These are phyloP conservation scores for Calocybe cyanea DNA, from an alignment of 768 basidiomycete species.

Conservation along the genomic window DNA sequence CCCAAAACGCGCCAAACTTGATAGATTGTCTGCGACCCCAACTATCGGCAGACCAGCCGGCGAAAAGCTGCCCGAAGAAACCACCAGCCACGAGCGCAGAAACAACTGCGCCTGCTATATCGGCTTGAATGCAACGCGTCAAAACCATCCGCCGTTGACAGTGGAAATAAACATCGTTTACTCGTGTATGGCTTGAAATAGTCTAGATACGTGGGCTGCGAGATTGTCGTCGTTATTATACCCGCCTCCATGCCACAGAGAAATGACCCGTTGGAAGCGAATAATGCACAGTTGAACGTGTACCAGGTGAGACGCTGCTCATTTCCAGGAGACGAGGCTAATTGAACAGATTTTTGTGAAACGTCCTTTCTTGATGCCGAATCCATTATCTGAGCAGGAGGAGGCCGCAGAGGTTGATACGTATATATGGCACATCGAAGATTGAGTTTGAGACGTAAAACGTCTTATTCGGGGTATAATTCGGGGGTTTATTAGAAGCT, in stretches of 20 bases:
- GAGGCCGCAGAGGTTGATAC: no score
- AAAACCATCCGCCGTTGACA: not conserved
- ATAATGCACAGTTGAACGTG: conserved; percentile 7
- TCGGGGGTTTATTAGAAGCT: no score
- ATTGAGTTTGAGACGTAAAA: no score
- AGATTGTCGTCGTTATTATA: conserved; percentile 7
- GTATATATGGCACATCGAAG: no score
- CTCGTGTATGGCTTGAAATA: conserved; percentile 9
- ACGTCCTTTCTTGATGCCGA: no score
- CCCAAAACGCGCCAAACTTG: conserved; percentile 7
- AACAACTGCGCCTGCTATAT: conserved; percentile 5
- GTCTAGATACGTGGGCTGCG: conserved; percentile 6
- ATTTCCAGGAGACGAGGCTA: no score
- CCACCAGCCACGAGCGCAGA: conserved; percentile 8
- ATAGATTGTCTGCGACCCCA: conserved; percentile 9
- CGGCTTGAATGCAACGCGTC: not conserved
- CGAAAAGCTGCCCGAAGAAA: conserved; percentile 6
- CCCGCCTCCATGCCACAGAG: conserved; percentile 11
- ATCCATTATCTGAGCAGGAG: no score
- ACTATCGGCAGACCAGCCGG: conserved; percentile 8
- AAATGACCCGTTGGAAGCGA: conserved; percentile 4
- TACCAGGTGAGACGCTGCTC: conserved; percentile 12
- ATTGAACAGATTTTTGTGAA: no score
- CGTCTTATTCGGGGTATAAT: no score
- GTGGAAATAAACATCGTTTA: not conserved